Percentiles rank a stretch among this genome's conserved stretches.
phyloP scores from a whole-genome alignment of 108 stramenopile genomes.

The Fragilaria crotonensis region DNA sequence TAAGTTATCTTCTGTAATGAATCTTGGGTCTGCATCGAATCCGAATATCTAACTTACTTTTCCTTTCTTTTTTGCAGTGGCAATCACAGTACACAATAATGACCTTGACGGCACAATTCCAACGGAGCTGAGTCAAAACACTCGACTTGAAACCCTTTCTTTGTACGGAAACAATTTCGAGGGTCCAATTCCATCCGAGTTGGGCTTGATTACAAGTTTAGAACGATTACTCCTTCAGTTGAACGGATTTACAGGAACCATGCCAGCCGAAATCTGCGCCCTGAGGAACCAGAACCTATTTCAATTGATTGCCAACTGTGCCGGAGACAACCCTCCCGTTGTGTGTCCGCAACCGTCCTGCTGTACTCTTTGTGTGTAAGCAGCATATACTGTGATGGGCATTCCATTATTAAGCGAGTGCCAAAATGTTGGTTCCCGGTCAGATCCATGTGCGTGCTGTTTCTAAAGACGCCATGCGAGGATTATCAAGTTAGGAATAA shows the following conservation, averaged over 20 bases:
- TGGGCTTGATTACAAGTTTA: background rate
- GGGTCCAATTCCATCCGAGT: background rate
- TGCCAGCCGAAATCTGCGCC: background rate
- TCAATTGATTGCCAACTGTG: background rate
- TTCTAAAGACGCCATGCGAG: no score
- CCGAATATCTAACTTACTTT: no score
- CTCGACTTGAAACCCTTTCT: constrained; percentile 1
- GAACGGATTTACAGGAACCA: background rate
- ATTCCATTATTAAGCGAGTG: no score
- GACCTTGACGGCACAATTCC: constrained; percentile 21
- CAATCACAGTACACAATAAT: background rate
- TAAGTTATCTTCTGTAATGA: background rate
- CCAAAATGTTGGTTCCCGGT: no score
- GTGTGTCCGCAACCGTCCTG: background rate
- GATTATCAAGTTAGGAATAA: no score
- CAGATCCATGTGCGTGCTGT: no score
- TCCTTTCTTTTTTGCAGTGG: background rate
- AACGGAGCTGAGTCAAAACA: constrained; percentile 12
- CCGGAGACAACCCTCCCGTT: background rate
- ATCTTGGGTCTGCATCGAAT: no score
- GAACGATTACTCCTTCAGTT: background rate
- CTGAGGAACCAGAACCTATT: background rate
- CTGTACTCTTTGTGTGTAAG: no score
- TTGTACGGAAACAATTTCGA: background rate
- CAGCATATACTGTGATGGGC: no score